Conservation (phyloP, 2,329 filamentous ascomycete genomes). For the Truncatella angustata region DNA sequence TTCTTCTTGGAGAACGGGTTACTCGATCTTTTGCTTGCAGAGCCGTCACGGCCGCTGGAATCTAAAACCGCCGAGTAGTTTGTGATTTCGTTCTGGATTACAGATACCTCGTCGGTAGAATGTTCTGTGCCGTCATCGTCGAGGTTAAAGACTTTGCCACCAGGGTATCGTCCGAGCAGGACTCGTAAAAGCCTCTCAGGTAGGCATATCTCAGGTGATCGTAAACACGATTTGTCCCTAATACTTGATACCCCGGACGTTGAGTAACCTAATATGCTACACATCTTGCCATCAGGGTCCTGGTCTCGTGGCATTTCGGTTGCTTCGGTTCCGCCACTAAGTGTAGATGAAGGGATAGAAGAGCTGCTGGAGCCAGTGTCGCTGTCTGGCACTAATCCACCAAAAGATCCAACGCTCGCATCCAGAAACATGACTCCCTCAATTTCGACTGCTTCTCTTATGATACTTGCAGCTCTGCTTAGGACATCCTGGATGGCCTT, state of each 20-base stretch:
- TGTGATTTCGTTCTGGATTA: too few species aligned
- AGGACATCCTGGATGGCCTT: conserved; percentile 27
- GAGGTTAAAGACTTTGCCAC: conserved; percentile 45
- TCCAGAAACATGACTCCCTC: conserved; percentile 38
- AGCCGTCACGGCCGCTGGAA: not conserved
- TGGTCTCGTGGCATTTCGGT: too few species aligned
- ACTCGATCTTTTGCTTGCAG: not conserved
- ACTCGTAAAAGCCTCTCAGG: conserved; percentile 37
- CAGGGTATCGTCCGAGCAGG: conserved; percentile 42
- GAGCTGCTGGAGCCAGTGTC: not conserved
- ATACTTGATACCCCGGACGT: conserved; percentile 31
- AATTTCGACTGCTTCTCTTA: conserved; percentile 40
- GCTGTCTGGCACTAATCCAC: conserved; percentile 4
- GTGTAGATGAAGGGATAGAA: conserved; percentile 17
- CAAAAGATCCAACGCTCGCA: conserved; percentile 20
- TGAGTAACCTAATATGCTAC: conserved; percentile 38
- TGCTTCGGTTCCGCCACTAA: conserved; percentile 2
- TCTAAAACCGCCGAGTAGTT: too few species aligned
- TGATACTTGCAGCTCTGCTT: conserved; percentile 39
- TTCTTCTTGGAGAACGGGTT: conserved; percentile 11
- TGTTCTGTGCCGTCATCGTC: conserved; percentile 34
- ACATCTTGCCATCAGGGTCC: conserved; percentile 12
- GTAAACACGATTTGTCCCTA: conserved; percentile 17
- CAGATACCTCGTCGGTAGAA: conserved; percentile 22
- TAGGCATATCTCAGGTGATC: conserved; percentile 21